Base-by-base conservation (phyloP, 257 asterid species). In the Lycium barbarum region DNA sequence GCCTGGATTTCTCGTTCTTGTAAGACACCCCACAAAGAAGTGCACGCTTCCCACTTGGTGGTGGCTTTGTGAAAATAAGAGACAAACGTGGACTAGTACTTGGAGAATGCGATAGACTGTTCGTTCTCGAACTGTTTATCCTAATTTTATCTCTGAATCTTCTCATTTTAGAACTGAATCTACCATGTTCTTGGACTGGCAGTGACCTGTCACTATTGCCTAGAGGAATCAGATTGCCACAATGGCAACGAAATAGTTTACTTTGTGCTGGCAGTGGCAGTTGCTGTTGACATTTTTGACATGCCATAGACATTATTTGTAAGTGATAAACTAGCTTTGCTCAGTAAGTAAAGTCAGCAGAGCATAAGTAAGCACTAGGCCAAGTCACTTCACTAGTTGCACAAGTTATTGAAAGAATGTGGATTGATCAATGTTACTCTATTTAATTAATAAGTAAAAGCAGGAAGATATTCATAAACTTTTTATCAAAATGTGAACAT, bases 1-100 rank as follows among this genome's bases (percentile, higher is more conserved):
- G 93, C 90, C 90, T 87, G 72, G 65, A 81, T 86, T 90, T 90
- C 83, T 84, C 88, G 45, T 86, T 87, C 91, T 86, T 90, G 90
- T 94, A 94, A 83, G 90, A 88, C 70, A 92, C 89, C 14, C 94
- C 97, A 82, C 97, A 92, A 13, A 94, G 90, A 82, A 94, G 78
- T 4, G 96, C 96, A 0, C 94, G 92, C 82, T 88, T 89, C 85
- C 91, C 91, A 54, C 87, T 54, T 0, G 87, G 90, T 4, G 93
- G 88, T 65, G 84, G 53, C 40, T 49, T 66, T 55, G 54, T 0
- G 13, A 83, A 26, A 33, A 57, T 85, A 15, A 78, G 43, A 17
- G 84, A 45, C 1, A 55, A 10, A 38, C 85, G n/a, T 35, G 85
- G 72, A 4, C 80, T 70, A 9, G 65, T 10, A 36, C 84, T 59